Evolutionary conservation across 1,284 basidiomycete genomes (phyloP).

Genomic region (Cutaneotrichosporon spelunceum): DNA sequence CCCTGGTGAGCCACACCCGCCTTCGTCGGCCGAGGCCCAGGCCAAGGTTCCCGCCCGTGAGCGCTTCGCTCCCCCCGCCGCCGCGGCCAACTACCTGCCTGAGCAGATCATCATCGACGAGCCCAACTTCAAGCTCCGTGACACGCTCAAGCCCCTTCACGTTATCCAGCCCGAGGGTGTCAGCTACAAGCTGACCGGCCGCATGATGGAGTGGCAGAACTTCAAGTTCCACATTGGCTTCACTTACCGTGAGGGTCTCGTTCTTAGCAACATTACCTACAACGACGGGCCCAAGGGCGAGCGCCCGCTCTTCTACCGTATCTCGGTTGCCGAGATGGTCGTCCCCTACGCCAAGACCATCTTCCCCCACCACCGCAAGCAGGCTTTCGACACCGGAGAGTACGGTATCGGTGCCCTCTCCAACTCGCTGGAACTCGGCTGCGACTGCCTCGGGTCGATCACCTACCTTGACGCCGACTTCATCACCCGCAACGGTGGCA

Average conservation of each 20-base stretch:
- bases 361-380: constrained; percentile 50
- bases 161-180: constrained; percentile 88
- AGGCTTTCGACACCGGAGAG: constrained; percentile 55
- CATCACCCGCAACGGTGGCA: constrained; percentile 44
- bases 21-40: constrained; percentile 37
- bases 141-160: constrained; percentile 79
- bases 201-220: constrained; percentile 54
- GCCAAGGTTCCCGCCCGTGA: constrained; percentile 29
- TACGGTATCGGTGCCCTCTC: constrained; percentile 52
- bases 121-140: constrained; percentile 61
- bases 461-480: constrained; percentile 49
- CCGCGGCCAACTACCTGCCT: constrained; percentile 52
- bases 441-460: constrained; percentile 55
- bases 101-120: constrained; percentile 48
- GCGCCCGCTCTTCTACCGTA: constrained; percentile 51
- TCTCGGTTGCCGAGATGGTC: constrained; percentile 54
- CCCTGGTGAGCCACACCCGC: constrained; percentile 23
- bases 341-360: constrained; percentile 53
- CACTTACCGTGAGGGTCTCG: constrained; percentile 47
- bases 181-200: constrained; percentile 76
- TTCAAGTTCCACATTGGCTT: constrained; percentile 43
- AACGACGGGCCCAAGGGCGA: constrained; percentile 43
- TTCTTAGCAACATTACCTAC: constrained; percentile 47
- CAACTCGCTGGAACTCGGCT: constrained; percentile 53
- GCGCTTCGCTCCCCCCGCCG: constrained; percentile 51